Evolutionary conservation across 192 early-diverging fungal genomes (phyloP).

Genomic region (Entomortierella lignicola): DNA sequence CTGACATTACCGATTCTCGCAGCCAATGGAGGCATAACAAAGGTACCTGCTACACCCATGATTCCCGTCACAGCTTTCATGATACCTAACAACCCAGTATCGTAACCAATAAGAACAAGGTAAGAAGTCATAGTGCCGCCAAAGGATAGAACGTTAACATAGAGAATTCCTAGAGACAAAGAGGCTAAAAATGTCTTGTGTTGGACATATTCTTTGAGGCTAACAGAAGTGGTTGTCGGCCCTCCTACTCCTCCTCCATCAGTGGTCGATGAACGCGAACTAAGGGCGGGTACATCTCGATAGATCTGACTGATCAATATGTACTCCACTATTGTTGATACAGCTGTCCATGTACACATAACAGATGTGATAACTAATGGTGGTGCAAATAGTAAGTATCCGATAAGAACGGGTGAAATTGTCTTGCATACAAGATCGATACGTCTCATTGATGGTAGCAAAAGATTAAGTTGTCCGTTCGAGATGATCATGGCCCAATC

Average conservation of each 20-base stretch:
- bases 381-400: slow-evolving; percentile 1
- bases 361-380: slow-evolving; percentile 3
- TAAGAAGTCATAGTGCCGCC: slow-evolving; percentile 49
- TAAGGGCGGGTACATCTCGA: slow-evolving; percentile 9
- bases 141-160: slow-evolving; percentile 44
- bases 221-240: slow-evolving; percentile 4
- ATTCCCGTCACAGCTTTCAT: slow-evolving; percentile 43
- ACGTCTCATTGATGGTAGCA: slow-evolving; percentile 32
- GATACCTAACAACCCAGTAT: slow-evolving; percentile 16
- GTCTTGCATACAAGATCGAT: slow-evolving; percentile 54
- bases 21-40: slow-evolving; percentile 8
- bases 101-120: slow-evolving; percentile 35
- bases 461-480: slow-evolving; percentile 16
- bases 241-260: slow-evolving; percentile 4
- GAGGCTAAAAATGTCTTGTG: slow-evolving; percentile 39
- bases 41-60: slow-evolving; percentile 30
- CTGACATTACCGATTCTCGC: slow-evolving; percentile 30
- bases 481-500: slow-evolving; percentile 51
- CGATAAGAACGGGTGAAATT: slow-evolving; percentile 34
- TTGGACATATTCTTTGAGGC: slow-evolving; percentile 8
- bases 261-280: neutral
- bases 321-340: slow-evolving; percentile 25
- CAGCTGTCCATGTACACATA: slow-evolving; percentile 19
- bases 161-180: slow-evolving; percentile 39
- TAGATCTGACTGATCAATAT: slow-evolving; percentile 30